Evolutionary conservation across 2,329 filamentous ascomycete genomes (phyloP), one percentile per base, ranked within the genome.

Genomic region (Gnomoniopsis sp.): DNA sequence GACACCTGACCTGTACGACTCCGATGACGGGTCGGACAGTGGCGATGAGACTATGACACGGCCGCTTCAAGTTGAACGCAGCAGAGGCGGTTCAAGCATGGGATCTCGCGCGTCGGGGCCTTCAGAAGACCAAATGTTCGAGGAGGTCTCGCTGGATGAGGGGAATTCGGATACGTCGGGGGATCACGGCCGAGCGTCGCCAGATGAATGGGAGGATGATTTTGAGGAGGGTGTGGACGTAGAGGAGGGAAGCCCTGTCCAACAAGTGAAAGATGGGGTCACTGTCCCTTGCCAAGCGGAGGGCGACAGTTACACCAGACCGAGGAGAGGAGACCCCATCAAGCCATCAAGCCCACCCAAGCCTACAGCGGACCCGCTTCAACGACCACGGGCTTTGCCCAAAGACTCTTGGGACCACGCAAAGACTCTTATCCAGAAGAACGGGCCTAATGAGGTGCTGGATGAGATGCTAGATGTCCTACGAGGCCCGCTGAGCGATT

Each of bases 231-330:
- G 7, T 17, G 55, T 34, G 36, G 54, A 54, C 34, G n/a, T n/a
- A n/a, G 53, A 54, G 21, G 33, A 33, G 11, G 3, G 41, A 53
- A 49, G 26, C 49, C 59, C 56, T 56, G 57, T 61, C 46, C 56
- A 48, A 59, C 59, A 57, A 61, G 59, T 53, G 59, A 57, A 59
- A 49, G 56, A 61, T 47, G 36, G 56, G 56, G 52, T 49, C 14
- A 21, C 38, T n/a, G 57, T 55, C 34, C 38, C 50, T 44, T 26
- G n/a, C 57, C 59, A 52, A 61, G 59, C 48, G 59, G 59, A 59
- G 17, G 38, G 43, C 46, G 53, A 56, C 36, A 19, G 34, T 15
- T 10, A 17, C 4, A 22, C 30, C 43, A 41, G 14, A 47, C 34
- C 38, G 17, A 53, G 26, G 23, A 47, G 23, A 21, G 21, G 23